Base-by-base conservation (phyloP, 768 basidiomycete genomes). In the Kwoniella europaea region DNA sequence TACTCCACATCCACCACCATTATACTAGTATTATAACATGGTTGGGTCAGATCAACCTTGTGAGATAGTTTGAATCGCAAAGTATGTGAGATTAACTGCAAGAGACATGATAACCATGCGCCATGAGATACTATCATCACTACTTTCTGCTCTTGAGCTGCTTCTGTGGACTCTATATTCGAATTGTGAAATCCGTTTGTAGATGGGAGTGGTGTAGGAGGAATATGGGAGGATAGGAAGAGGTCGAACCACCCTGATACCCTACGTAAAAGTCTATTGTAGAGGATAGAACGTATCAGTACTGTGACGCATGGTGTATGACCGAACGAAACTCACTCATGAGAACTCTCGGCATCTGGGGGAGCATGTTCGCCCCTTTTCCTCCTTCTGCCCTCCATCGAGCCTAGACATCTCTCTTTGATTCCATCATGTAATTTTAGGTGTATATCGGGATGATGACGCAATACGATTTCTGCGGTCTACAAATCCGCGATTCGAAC, bases 71-170 rank as follows among this genome's bases (percentile, higher is more conserved):
- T 53, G 60, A 70, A 75, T 58, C 13, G 41, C 50, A 70, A 12
- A 12, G 18, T 24, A 57, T 53, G 24, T 35, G 54, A 27, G 63
- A 43, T 29, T 68, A 66, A 41, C 75, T 65, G n/a, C 57, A 52
- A 20, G 72, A 65, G 41, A 78, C 64, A 44, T 7, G 57, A 55
- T 20, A 79, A 57, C 55, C 69, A 79, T 18, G 78, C 78, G 53
- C 78, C 78, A 55, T 79, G 78, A 0, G 74, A 74, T 20, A 74
- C 69, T 41, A 77, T 57, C 18, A 79, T 62, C 24, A 79, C 68
- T 10, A 60, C 64, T 20, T 44, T 67, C 20, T 68, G 68, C 53
- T 55, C 29, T 6, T 69, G 35, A 35, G 35, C 3, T 35, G 35
- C 24, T 43, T 50, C 24, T 13, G 52, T 27, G 7, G 35, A 50